A percentile compares a stretch with the other conserved stretches of the same genome.
Conservation (phyloP, 1,284 basidiomycete species). For the Tetrapyrgos nigripes region DNA sequence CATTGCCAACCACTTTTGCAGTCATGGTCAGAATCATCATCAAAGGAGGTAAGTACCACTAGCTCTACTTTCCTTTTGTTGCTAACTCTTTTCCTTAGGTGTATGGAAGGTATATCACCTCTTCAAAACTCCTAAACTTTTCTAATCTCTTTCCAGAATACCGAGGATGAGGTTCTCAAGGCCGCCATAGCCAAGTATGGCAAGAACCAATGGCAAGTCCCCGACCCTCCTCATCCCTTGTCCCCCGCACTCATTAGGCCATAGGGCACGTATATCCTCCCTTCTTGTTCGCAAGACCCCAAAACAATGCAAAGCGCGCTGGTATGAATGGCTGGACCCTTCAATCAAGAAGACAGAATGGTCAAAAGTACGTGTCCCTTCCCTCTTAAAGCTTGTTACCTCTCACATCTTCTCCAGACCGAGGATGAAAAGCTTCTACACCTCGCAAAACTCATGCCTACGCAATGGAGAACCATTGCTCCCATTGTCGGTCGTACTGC, state of each 20-base stretch:
- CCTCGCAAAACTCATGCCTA: constrained; percentile 98
- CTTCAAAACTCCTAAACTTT: constrained; percentile 2
- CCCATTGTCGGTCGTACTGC: constrained; percentile 99
- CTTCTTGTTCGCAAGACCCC: constrained; percentile 98
- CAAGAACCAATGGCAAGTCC: constrained; percentile 89
- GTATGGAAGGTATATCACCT: constrained; percentile 69
- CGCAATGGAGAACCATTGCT: constrained; percentile 99
- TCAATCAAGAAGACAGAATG: constrained; percentile 99
- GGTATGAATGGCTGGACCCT: constrained; percentile 99
- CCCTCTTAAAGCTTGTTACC: constrained; percentile 1
- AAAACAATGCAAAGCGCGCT: constrained; percentile 99
- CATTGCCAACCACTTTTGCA: constrained; percentile 2
- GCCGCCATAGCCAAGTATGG: constrained; percentile 98
- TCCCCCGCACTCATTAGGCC: constrained; percentile 15
- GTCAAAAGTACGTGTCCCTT: constrained; percentile 78
- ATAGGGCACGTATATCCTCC: constrained; percentile 97
- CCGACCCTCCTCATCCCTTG: neutral
- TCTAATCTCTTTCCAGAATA: constrained; percentile 64
- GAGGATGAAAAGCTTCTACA: constrained; percentile 99
- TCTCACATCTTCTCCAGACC: constrained; percentile 51
- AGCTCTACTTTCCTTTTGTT: neutral
- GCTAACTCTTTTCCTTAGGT: constrained; percentile 41
- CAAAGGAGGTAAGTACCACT: constrained; percentile 77
- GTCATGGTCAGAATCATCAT: constrained; percentile 90
- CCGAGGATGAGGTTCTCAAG: constrained; percentile 97